Evolutionary conservation across 129 eudicot species (phyloP).

Genomic region (Artemisia annua): DNA sequence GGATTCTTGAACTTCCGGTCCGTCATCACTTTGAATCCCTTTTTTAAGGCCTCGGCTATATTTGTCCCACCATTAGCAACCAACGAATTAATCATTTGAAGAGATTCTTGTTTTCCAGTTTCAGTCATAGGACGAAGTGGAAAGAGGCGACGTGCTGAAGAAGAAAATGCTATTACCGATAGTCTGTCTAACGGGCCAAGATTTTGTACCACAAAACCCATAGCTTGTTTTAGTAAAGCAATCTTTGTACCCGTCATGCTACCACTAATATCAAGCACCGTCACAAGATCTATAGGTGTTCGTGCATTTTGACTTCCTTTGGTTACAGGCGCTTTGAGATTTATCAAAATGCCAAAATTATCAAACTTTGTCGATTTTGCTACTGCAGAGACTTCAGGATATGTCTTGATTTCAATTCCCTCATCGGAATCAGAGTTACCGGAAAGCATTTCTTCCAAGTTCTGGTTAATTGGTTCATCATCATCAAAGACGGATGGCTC

Average conservation of each 20-base stretch:
- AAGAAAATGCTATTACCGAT: conserved; percentile 82
- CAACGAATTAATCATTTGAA: conserved; percentile 68
- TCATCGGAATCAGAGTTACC: conserved; percentile 27
- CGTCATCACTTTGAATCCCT: conserved; percentile 69
- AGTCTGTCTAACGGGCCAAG: conserved; percentile 79
- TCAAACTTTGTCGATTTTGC: conserved; percentile 40
- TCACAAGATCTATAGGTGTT: conserved; percentile 76
- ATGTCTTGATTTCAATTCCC: conserved; percentile 52
- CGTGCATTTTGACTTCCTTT: conserved; percentile 43
- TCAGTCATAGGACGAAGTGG: conserved; percentile 82
- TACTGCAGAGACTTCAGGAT: conserved; percentile 72
- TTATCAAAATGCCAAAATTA: conserved; percentile 58
- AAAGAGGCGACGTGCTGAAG: conserved; percentile 75
- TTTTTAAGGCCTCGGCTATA: conserved; percentile 73
- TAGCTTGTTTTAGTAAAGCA: conserved; percentile 79
- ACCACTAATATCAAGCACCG: conserved; percentile 89
- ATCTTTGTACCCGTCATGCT: conserved; percentile 97
- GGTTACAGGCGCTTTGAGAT: conserved; percentile 71
- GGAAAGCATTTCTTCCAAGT: conserved; percentile 27
- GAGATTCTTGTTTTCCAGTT: conserved; percentile 62
- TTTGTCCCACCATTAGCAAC: conserved; percentile 82
- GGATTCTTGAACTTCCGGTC: conserved; percentile 71
- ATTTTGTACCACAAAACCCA: conserved; percentile 86
- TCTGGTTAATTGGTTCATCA: conserved; percentile 48
- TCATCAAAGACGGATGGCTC: conserved; percentile 78